Evolutionary conservation across 2,329 filamentous ascomycete genomes (phyloP), one percentile per base, ranked within the genome.

Genomic region (Scytalidium lignicola): DNA sequence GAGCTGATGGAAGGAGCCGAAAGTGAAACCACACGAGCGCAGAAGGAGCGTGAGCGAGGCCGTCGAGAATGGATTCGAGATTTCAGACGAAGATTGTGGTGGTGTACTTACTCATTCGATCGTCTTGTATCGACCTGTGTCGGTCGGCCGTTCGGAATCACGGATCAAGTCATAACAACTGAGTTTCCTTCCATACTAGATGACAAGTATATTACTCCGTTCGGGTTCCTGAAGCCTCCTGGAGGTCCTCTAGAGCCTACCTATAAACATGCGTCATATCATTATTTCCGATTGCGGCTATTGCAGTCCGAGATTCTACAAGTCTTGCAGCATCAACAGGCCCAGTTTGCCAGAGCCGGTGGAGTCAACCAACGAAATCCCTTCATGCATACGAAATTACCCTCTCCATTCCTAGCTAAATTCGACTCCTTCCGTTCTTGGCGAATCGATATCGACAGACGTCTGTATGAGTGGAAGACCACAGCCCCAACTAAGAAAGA

Each of bases 81-180:
- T 65, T 78, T 96, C 54, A 83, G 90, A 46, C 79, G 92, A 49
- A 80, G 92, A 26, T 74, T 97, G 13, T 97, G 91, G 90, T 97
- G 93, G 92, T 96, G 90, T 70, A 91, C 91, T 1, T 97, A 97
- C 68, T 92, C 89, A 4, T 82, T 97, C 48, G 92, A 97, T 67
- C 82, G 92, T n/a, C 82, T 97, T 4, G 92, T 97, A 45, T 93
- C 90, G 62, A 91, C 90, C 19, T 96, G 91, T 59, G 92, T 97
- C 21, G 92, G 92, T 32, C 78, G 92, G 48, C 93, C 92, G 6
- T 95, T 96, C 62, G 91, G 92, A 23, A 90, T 97, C 55, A 91
- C 87, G n/a, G 93, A 97, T 70, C 88, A 95, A 65, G 89, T 95
- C 55, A 89, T 97, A 60, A 97, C 92, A 13, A 96, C 92, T 1